phyloP scores from a whole-genome alignment of 2,329 filamentous ascomycete species.

The Colletotrichum tanaceti region DNA sequence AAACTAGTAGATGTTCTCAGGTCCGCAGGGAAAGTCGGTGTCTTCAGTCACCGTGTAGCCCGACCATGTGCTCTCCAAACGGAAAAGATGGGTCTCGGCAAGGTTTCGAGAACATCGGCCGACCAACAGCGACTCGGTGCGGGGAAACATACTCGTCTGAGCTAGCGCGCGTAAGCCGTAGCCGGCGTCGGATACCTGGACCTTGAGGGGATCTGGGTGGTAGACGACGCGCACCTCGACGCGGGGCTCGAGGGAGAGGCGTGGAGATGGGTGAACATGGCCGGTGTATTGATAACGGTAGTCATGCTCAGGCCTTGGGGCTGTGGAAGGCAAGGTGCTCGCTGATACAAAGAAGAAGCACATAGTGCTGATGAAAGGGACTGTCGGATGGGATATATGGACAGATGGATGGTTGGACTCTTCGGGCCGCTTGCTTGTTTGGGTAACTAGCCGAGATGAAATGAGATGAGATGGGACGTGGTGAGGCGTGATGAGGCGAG shows the following conservation, averaged over 20 bases:
- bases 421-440: background rate
- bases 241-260: constrained; percentile 1
- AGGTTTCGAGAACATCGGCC: no score
- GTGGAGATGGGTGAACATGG: constrained; percentile 16
- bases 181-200: no score
- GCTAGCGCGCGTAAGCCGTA: no score
- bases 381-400: background rate
- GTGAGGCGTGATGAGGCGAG: no score
- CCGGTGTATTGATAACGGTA: background rate
- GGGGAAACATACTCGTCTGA: no score
- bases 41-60: no score
- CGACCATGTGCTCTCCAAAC: no score
- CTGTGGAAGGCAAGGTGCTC: background rate
- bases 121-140: no score
- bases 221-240: constrained; percentile 14
- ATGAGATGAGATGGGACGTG: background rate
- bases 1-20: constrained; percentile 15
- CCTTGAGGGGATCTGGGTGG: background rate
- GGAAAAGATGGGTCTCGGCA: no score
- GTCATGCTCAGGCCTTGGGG: background rate
- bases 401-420: background rate
- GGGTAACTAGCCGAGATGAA: background rate
- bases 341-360: background rate
- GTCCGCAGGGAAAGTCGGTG: constrained; percentile 8
- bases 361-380: background rate